Base-by-base conservation (phyloP, 169 alveolate genomes). In the Eimeria tenella region DNA sequence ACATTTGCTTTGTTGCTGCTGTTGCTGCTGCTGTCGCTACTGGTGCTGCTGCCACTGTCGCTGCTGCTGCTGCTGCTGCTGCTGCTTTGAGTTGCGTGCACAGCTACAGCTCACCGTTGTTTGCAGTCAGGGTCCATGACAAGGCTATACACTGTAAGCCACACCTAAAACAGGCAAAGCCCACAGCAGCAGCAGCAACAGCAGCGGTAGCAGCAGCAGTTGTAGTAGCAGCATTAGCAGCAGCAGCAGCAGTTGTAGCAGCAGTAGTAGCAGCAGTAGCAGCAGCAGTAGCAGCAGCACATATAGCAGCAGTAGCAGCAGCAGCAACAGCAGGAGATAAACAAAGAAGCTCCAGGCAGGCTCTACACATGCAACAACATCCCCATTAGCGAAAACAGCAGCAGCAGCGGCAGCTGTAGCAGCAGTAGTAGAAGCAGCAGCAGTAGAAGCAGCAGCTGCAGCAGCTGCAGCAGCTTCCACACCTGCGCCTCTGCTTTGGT, bases 121-220 rank as follows among this genome's bases (percentile, higher is more conserved):
- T 60, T 60, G 77, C 92, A 84, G 23, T 84, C 92, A 25, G 42
- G 92, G 21, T 84, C 92, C 92, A 84, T 84, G 49, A 84, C 65
- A 21, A 84, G 81, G 42, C 65, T 63, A 79, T 84, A 84, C n/a
- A 84, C 62, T 15, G 81, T 9, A 77, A 84, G 81, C 92, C 77
- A 84, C 62, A 84, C 92, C 92, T 84, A 58, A 25, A 73, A 9
- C n/a, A n/a, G 75, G 42, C 8, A 9, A 65, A 6, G 42, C 15
- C 75, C 42, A 65, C 5, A 13, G n/a, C n/a, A n/a, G n/a, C n/a
- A n/a, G n/a, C n/a, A n/a, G n/a, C n/a, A n/a, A n/a, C n/a, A n/a
- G n/a, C n/a, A n/a, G n/a, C n/a, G n/a, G n/a, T n/a, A n/a, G n/a
- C n/a, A n/a, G n/a, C n/a, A n/a, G n/a, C n/a, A n/a, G n/a, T n/a